Evolutionary conservation across 1,139 yeast species (phyloP), one percentile per base, ranked within the genome.

Genomic region (Neolecta irregularis): DNA sequence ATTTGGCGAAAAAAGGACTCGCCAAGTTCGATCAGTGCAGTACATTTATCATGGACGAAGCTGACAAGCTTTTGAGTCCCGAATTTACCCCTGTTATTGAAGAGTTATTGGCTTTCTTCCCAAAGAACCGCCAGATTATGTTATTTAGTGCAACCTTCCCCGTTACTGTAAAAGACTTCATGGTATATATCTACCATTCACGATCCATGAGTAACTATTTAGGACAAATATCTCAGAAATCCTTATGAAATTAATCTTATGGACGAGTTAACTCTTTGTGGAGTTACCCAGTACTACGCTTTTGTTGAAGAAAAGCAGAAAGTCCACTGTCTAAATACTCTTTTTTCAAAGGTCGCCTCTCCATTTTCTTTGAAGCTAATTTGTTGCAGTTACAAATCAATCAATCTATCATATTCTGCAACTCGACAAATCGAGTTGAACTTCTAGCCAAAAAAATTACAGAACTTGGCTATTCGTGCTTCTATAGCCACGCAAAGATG

Each of bases 101-200:
- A 56, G 93, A 81, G 57, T 77, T 88, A 42, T 66, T 88, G 50
- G 65, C 67, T 33, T 80, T 77, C 53, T 75, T 88, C 67, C 93
- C 96, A 20, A 51, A 61, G 39, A 60, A 65, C 43, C 80, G 83
- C 55, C 98, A 88, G 62, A 77, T 92, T 21, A 64, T 88, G 46
- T 68, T 88, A 51, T 88, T 83, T 54, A 74, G 91, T 42, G 98
- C 98, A 26, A 88, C 98, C 31, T 88, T 88, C 73, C 98, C 98
- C 32, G 62, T 85, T 44, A 75, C 92, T 4, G 96, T 88, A 42
- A 83, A 88, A 59, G 68, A 77, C 30, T 88, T 88, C 50, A 88
- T 85, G 93, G 46, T 41, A 33, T 30, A 39, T 28, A 25, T 3
- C 15, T 15, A 18, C 12, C 9, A n/a, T 20, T 21, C 7, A 15